A percentile compares a stretch with the other conserved stretches of the same genome.
phyloP scores from a whole-genome alignment of 257 asterid genomes.

The Coffea canephora region DNA sequence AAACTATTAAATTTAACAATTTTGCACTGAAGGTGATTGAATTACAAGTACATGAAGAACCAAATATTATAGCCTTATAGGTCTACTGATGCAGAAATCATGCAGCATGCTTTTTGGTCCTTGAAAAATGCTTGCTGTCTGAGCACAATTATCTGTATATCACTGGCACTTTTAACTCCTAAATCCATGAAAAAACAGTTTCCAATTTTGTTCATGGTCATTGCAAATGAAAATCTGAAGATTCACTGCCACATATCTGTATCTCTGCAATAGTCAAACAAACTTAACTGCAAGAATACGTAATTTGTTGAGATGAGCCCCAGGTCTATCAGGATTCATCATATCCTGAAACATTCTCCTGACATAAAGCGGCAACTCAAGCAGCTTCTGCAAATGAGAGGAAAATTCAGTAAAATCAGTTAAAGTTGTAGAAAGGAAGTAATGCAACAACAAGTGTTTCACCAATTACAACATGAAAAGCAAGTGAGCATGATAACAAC shows the following conservation, averaged over 20 bases:
- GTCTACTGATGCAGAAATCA: constrained; percentile 1
- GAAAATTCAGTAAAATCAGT: constrained; percentile 3
- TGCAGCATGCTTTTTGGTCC: neutral
- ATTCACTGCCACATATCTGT: neutral
- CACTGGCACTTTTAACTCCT: neutral
- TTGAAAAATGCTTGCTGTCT: neutral
- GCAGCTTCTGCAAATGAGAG: constrained; percentile 48
- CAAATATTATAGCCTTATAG: neutral
- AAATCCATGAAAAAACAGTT: neutral
- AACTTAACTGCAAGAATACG: constrained; percentile 73
- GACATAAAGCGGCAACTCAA: constrained; percentile 49
- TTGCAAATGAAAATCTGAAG: neutral
- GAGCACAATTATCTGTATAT: neutral
- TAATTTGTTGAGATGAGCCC: constrained; percentile 49
- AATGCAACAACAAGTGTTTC: neutral
- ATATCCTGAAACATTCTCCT: constrained; percentile 57
- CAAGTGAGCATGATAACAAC: neutral
- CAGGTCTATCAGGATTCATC: constrained; percentile 73
- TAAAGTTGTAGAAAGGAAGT: neutral
- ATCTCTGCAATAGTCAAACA: constrained; percentile 15
- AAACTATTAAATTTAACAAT: neutral
- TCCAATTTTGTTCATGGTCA: neutral
- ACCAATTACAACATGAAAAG: neutral
- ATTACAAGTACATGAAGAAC: neutral
- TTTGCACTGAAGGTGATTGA: neutral